Evolutionary conservation across 1,284 basidiomycete species (phyloP).

Genomic region (Entoloma clypeatum): DNA sequence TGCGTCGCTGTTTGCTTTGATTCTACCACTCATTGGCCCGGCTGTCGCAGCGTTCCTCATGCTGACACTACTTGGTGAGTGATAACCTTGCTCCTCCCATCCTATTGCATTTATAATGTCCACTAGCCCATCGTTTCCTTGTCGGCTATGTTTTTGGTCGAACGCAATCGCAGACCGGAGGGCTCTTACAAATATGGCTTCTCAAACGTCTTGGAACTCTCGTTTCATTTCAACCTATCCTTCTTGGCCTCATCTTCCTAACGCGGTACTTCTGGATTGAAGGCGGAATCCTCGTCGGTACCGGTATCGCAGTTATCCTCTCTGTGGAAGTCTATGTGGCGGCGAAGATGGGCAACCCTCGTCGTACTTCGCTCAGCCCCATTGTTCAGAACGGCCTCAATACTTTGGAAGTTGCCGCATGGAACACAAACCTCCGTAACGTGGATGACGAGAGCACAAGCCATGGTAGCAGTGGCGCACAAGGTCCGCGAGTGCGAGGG

Average conservation of each 20-base stretch:
- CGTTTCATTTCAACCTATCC: slow-evolving; percentile 65
- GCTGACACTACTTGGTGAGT: slow-evolving; percentile 64
- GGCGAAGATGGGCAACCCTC: slow-evolving; percentile 47
- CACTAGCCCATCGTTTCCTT: slow-evolving; percentile 67
- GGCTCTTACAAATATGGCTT: slow-evolving; percentile 70
- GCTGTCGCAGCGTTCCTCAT: slow-evolving; percentile 65
- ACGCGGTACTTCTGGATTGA: slow-evolving; percentile 66
- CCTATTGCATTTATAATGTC: slow-evolving; percentile 1
- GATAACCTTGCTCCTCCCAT: neutral
- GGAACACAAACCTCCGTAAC: slow-evolving; percentile 30
- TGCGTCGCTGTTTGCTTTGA: slow-evolving; percentile 64
- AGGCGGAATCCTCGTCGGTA: slow-evolving; percentile 57
- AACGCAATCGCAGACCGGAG: slow-evolving; percentile 67
- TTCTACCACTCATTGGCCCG: slow-evolving; percentile 75
- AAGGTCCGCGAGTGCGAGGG: slow-evolving; percentile 46
- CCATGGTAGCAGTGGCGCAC: slow-evolving; percentile 49
- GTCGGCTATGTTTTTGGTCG: slow-evolving; percentile 72
- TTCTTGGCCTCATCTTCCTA: slow-evolving; percentile 70
- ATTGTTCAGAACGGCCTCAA: slow-evolving; percentile 56
- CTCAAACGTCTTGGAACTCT: slow-evolving; percentile 64
- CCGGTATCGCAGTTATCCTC: slow-evolving; percentile 49
- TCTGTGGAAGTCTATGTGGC: slow-evolving; percentile 56
- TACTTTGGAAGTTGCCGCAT: slow-evolving; percentile 46
- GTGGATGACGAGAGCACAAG: slow-evolving; percentile 50
- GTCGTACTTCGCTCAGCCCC: slow-evolving; percentile 45